These are phyloP conservation scores for Grosmannia penicillata DNA, from an alignment of 2,329 filamentous ascomycete species.

Conservation along the genomic window DNA sequence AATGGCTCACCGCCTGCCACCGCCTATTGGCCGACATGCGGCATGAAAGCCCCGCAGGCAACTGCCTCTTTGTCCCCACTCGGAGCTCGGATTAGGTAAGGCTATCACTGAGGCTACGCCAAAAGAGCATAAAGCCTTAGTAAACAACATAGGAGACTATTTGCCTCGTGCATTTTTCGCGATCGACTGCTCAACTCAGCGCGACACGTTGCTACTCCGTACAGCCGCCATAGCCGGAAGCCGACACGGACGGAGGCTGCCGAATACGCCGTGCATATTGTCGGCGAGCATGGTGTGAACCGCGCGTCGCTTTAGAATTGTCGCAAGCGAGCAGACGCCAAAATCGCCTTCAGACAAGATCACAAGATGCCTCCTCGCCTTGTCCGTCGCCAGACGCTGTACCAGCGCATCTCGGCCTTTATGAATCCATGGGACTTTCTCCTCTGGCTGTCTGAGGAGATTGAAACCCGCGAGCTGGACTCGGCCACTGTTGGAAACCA, in stretches of 20 bases:
- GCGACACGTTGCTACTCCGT: too few species aligned
- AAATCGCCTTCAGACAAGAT: neutral
- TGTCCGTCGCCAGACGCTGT: constrained; percentile 65
- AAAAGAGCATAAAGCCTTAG: neutral
- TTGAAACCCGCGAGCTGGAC: constrained; percentile 85
- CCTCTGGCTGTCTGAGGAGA: constrained; percentile 81
- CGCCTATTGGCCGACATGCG: neutral
- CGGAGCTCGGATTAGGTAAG: neutral
- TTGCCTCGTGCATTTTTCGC: too few species aligned
- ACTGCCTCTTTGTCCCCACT: too few species aligned
- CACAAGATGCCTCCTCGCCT: constrained; percentile 65
- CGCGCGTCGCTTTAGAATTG: neutral
- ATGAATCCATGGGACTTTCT: constrained; percentile 82
- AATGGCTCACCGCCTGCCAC: constrained; percentile 2
- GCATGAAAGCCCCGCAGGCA: too few species aligned
- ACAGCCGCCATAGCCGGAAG: too few species aligned
- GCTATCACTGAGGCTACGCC: neutral
- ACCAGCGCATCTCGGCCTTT: constrained; percentile 64
- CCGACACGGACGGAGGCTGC: too few species aligned
- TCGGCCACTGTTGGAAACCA: constrained; percentile 64
- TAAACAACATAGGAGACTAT: neutral
- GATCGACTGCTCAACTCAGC: too few species aligned
- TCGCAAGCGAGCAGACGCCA: neutral
- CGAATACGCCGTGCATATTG: too few species aligned
- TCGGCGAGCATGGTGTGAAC: neutral